Evolutionary conservation across 2,329 filamentous ascomycete species (phyloP), one percentile per base, ranked within the genome.

Genomic region (Cladosporium colombiae): DNA sequence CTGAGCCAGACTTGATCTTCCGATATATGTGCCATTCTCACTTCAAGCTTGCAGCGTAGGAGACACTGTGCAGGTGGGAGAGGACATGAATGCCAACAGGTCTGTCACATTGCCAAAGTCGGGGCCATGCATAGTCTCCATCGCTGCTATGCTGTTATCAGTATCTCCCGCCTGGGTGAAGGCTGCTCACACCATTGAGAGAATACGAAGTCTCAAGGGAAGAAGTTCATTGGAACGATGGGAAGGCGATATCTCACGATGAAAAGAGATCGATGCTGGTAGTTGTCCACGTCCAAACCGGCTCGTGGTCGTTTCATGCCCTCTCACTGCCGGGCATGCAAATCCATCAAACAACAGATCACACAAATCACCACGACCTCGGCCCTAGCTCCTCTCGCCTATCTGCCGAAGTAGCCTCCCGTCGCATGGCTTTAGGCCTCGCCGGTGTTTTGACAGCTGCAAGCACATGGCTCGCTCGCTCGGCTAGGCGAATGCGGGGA

Each of bases 401-500:
- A 63, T 63, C 61, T 63, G 61, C 61, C 61, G 61, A 56, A 21
- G 5, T 18, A 10, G 18, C 44, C 35, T 29, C 50, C 35, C 35
- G 61, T n/a, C 35, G 23, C 35, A 46, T 44, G 35, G 25, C 5
- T 31, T 49, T 44, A 55, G 10, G 10, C 52, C 29, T 11, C n/a
- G 18, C 31, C 8, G 52, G 33, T 33, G 27, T 55, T 46, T 23
- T 21, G n/a, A 46, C 40, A 46, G 23, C 33, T 35, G 37, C 29
- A 40, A 40, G 25, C 61, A 37, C 61, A 63, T 55, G 60, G 37
- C 16, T 33, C 13, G 46, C 31, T 56, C 40, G 29, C 52, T 44
- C 33, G 35, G 33, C 50, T 33, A 56, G 23, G 61, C 49, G 37
- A 63, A 63, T 63, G 61, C 61, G 60, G 60, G 60, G 60, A 63